These are phyloP conservation scores for Candida vaughaniae DNA, from an alignment of 805 yeast genomes.

Conservation along the genomic window DNA sequence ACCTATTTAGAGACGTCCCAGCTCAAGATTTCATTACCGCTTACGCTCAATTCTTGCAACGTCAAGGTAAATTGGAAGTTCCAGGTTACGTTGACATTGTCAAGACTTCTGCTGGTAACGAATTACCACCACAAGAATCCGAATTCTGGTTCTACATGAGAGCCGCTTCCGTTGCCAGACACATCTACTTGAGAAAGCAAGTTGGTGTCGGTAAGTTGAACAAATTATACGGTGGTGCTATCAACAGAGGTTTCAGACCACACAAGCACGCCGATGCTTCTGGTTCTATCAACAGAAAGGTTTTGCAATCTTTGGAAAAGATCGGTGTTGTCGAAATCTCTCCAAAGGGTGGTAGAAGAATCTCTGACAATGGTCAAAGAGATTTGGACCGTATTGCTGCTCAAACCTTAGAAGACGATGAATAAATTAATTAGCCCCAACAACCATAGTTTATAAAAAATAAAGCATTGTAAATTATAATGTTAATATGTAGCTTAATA, in stretches of 20 bases:
- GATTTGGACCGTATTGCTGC: slow-evolving; percentile 99
- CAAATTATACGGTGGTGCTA: slow-evolving; percentile 99
- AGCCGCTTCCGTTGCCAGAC: slow-evolving; percentile 99
- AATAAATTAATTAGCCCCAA: slow-evolving; percentile 17
- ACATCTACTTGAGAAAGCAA: slow-evolving; percentile 98
- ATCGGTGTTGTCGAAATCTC: slow-evolving; percentile 95
- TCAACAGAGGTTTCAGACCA: slow-evolving; percentile 99
- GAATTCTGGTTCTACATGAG: slow-evolving; percentile 99
- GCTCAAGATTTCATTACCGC: slow-evolving; percentile 99
- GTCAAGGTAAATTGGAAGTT: slow-evolving; percentile 99
- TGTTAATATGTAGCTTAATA: slow-evolving; percentile 13
- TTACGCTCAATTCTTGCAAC: slow-evolving; percentile 99
- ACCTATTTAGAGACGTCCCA: slow-evolving; percentile 94
- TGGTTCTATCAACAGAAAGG: slow-evolving; percentile 98
- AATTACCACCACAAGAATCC: slow-evolving; percentile 99
- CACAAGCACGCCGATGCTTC: slow-evolving; percentile 98
- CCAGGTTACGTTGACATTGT: slow-evolving; percentile 99
- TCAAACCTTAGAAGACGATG: slow-evolving; percentile 93
- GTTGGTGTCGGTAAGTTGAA: slow-evolving; percentile 99
- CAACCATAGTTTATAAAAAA: slow-evolving; percentile 3
- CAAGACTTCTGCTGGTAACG: slow-evolving; percentile 98
- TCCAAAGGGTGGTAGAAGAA: slow-evolving; percentile 98
- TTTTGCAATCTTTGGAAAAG: slow-evolving; percentile 96
- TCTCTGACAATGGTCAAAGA: slow-evolving; percentile 99
- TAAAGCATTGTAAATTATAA: slow-evolving; percentile 21